Evolutionary conservation across 306 rosid genomes (phyloP).

Genomic region (Notholithocarpus densiflorus): DNA sequence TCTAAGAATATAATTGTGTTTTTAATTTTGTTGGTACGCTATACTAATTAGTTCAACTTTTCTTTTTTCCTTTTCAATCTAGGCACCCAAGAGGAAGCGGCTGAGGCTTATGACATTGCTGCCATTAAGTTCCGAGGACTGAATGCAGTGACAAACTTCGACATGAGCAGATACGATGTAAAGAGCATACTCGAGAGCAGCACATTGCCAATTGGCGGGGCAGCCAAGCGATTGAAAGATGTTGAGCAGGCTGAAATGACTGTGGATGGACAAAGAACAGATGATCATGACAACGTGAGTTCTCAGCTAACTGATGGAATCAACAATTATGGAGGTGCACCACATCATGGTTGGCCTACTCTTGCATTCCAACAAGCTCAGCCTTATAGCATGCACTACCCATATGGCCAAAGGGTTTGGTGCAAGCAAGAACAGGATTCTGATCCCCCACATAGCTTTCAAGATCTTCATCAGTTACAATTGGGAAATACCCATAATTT

Average conservation of each 20-base stretch:
- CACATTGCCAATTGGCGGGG: slow-evolving; percentile 72
- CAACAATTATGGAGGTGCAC: slow-evolving; percentile 6
- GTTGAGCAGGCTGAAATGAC: slow-evolving; percentile 43
- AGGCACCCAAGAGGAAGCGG: slow-evolving; percentile 98
- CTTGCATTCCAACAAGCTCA: slow-evolving; percentile 51
- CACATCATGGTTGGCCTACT: slow-evolving; percentile 44
- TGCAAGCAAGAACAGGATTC: slow-evolving; percentile 75
- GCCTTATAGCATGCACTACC: slow-evolving; percentile 37
- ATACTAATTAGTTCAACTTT: too few species aligned
- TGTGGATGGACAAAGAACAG: slow-evolving; percentile 24
- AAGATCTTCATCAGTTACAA: slow-evolving; percentile 41
- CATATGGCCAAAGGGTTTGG: slow-evolving; percentile 59
- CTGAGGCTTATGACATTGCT: slow-evolving; percentile 93
- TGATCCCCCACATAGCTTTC: slow-evolving; percentile 14
- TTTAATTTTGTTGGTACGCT: too few species aligned
- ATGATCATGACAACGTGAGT: slow-evolving; percentile 18
- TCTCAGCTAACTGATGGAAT: slow-evolving; percentile 39
- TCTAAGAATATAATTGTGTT: too few species aligned
- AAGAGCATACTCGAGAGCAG: slow-evolving; percentile 78
- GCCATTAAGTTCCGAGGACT: slow-evolving; percentile 88
- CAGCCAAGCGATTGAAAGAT: slow-evolving; percentile 77
- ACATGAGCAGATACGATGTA: slow-evolving; percentile 85
- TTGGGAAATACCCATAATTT: slow-evolving; percentile 55
- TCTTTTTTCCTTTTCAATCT: neutral
- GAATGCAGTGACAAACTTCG: slow-evolving; percentile 93